Evolutionary conservation across 1,284 basidiomycete genomes (phyloP), one percentile per base, ranked within the genome.

Genomic region (Peniophora sp.): DNA sequence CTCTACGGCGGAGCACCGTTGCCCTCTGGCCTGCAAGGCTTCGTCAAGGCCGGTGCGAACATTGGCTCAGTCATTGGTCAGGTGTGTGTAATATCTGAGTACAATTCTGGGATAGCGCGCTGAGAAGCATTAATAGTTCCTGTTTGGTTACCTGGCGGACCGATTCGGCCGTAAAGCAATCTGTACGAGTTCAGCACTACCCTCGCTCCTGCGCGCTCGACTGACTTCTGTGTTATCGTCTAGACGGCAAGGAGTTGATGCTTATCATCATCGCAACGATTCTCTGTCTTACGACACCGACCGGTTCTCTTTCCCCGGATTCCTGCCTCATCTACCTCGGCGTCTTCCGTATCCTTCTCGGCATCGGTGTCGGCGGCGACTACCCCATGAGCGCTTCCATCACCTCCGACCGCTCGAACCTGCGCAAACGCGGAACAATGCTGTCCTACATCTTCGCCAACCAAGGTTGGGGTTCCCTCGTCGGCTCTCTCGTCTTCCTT

Each of bases 331-430:
- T 85, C 55, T 88, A 83, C 62, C 69, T 87, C 10, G 73, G 71
- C 22, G 63, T 79, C 10, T 89, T 79, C 65, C 81, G 88, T 25
- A 85, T 88, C 51, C 61, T 90, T 17, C 78, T 89, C 45, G 86
- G 85, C 0, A 68, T 89, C 17, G 86, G 85, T 32, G 85, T 92
- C 3, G 89, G 89, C 23, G 89, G 87, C 23, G 89, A 92, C 66
- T 91, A 91, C 63, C 89, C 89, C 12, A 85, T 90, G 83, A 81
- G 77, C 6, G 83, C 84, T 2, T 77, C 78, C n/a, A 69, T 86
- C 52, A 78, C 81, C 2, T 77, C 74, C n/a, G 89, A 91, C 60
- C 77, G 85, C 19, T 72, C 87, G 1, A 79, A 79, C 55, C 64
- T 89, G 20, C 73, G 78, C 43, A 85, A 86, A 51, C 78, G 89